Percentiles rank a stretch among this genome's conserved stretches.
Evolutionary conservation across 805 yeast species (phyloP).

Genomic region (Candida yuanshanica): DNA sequence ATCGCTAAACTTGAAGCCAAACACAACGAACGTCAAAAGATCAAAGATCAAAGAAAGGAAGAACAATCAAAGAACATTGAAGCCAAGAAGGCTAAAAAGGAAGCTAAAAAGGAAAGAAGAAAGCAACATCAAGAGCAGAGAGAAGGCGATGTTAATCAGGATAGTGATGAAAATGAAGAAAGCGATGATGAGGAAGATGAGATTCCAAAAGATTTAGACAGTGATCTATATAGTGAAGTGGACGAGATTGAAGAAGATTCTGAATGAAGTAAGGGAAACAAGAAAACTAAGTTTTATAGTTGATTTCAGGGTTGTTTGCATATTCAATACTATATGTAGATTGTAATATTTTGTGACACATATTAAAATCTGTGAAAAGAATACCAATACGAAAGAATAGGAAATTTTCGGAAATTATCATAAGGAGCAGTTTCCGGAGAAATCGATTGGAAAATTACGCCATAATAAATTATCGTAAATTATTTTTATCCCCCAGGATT

Average conservation of each 20-base stretch:
- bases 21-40: conserved; percentile 55
- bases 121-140: conserved; percentile 43
- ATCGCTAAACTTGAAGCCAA: conserved; percentile 53
- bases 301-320: too few relatives aligned
- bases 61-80: conserved; percentile 76
- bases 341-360: too few relatives aligned
- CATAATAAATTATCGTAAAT: too few relatives aligned
- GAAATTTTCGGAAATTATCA: too few relatives aligned
- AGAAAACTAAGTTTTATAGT: too few relatives aligned
- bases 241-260: conserved; percentile 26
- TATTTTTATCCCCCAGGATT: too few relatives aligned
- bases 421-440: too few relatives aligned
- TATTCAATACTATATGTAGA: too few relatives aligned
- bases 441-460: too few relatives aligned
- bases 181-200: conserved; percentile 34
- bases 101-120: conserved; percentile 66
- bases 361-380: too few relatives aligned
- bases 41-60: conserved; percentile 67
- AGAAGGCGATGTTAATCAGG: conserved; percentile 22
- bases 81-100: conserved; percentile 66
- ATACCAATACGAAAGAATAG: too few relatives aligned
- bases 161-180: conserved; percentile 25
- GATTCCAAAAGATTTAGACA: conserved; percentile 40
- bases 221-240: conserved; percentile 41
- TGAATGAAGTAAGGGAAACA: too few relatives aligned